A percentile compares a stretch with the other conserved stretches of the same genome.
These are phyloP conservation scores for Gracilariopsis chorda DNA, from an alignment of 23 red algal species.

Conservation along the genomic window DNA sequence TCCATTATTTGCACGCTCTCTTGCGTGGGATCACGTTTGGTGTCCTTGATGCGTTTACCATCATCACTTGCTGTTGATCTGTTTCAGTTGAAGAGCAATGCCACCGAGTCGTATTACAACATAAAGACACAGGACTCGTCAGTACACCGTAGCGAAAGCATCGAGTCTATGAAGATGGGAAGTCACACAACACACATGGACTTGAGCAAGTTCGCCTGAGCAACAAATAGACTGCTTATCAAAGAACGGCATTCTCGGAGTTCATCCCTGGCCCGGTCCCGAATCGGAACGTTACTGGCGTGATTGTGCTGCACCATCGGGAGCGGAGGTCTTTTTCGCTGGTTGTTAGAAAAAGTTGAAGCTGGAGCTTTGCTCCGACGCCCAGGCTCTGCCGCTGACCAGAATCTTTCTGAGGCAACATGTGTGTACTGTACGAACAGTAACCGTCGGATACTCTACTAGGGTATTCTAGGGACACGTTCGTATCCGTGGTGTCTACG, in stretches of 20 bases:
- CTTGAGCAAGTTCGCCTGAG: constrained; percentile 24
- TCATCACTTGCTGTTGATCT: neutral
- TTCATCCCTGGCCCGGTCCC: constrained; percentile 49
- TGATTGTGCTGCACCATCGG: neutral
- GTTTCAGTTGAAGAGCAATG: neutral
- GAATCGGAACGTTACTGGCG: constrained; percentile 19
- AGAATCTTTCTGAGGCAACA: no score
- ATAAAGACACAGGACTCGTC: no score
- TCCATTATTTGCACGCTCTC: constrained; percentile 55
- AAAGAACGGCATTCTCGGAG: constrained; percentile 47
- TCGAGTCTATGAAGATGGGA: no score
- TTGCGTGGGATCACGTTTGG: neutral
- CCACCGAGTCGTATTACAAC: neutral
- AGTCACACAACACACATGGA: neutral
- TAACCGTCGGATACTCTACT: no score
- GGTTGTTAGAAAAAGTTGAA: no score
- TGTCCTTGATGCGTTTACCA: neutral
- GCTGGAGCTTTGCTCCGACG: no score
- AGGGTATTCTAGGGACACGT: no score
- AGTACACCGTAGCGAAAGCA: no score
- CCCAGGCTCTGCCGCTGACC: no score
- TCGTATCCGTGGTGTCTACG: no score
- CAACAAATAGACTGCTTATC: constrained; percentile 35
- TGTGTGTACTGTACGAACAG: no score
- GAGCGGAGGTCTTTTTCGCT: neutral